phyloP scores from a whole-genome alignment of 768 basidiomycete species.

The Ephemerocybe angulata region DNA sequence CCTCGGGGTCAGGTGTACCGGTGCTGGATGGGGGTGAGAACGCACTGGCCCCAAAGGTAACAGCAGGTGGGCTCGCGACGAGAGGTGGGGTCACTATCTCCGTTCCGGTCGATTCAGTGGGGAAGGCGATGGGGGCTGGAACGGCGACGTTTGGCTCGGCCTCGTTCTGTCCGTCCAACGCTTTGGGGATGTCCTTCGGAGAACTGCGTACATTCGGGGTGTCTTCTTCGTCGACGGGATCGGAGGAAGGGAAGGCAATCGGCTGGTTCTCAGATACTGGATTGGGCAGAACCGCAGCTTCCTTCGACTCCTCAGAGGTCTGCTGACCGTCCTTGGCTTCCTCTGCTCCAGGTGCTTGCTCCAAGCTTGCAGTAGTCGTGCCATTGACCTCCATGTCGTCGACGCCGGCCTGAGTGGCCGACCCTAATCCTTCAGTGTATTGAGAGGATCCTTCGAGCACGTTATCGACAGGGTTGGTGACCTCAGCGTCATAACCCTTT shows the following conservation, averaged over 20 bases:
- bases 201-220: conserved; percentile 21
- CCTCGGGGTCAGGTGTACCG: conserved; percentile 68
- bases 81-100: conserved; percentile 10
- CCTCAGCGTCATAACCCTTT: conserved; percentile 42
- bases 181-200: background rate
- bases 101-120: conserved; percentile 20
- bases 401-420: background rate
- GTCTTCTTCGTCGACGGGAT: conserved; percentile 21
- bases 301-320: conserved; percentile 1
- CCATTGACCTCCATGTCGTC: too few species aligned
- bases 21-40: conserved; percentile 59
- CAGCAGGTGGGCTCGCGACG: conserved; percentile 30
- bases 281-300: conserved; percentile 6
- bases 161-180: background rate
- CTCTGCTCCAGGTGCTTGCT: background rate
- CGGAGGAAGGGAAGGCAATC: conserved; percentile 27
- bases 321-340: conserved; percentile 1
- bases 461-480: conserved; percentile 16
- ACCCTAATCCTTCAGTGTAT: background rate
- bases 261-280: conserved; percentile 6
- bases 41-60: conserved; percentile 59
- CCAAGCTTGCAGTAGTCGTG: background rate
- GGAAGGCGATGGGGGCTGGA: conserved; percentile 30
- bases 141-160: background rate
- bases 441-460: conserved; percentile 3